A percentile compares a stretch with the other conserved stretches of the same genome.
These are phyloP conservation scores for Colletotrichum sp. DNA, from an alignment of 2,329 filamentous ascomycete genomes.

Conservation along the genomic window DNA sequence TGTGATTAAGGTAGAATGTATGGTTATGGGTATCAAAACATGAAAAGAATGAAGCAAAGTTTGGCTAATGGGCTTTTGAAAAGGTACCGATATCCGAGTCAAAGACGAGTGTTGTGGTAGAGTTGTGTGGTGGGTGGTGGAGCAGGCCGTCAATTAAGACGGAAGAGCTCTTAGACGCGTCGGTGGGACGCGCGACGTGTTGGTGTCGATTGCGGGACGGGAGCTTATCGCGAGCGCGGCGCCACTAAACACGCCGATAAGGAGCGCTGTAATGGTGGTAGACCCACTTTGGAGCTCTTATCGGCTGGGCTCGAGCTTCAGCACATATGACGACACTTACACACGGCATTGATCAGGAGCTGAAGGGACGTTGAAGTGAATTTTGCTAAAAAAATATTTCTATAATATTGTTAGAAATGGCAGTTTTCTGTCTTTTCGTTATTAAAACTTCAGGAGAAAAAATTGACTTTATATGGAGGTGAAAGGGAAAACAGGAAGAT, in stretches of 20 bases:
- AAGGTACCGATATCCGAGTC: not conserved
- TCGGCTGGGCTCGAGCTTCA: not conserved
- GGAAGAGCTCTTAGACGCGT: slow-evolving; percentile 15
- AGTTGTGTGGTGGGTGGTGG: slow-evolving; percentile 1
- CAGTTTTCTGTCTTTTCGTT: no score
- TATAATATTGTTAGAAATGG: not conserved
- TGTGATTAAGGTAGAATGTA: not conserved
- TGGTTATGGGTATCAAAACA: slow-evolving; percentile 11
- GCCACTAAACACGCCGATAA: slow-evolving; percentile 19
- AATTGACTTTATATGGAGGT: no score
- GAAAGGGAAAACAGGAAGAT: not conserved
- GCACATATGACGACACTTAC: not conserved
- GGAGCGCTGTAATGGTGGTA: not conserved
- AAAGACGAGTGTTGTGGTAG: slow-evolving; percentile 16
- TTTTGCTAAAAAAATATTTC: not conserved
- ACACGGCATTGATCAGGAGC: not conserved
- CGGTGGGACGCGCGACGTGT: slow-evolving; percentile 17
- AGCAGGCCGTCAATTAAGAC: slow-evolving; percentile 9
- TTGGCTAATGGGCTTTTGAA: not conserved
- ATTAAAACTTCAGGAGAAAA: no score
- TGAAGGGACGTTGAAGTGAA: not conserved
- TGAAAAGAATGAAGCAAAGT: not conserved
- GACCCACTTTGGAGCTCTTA: slow-evolving; percentile 1
- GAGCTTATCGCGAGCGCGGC: slow-evolving; percentile 14
- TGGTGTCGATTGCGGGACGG: not conserved